Conservation (phyloP, 1,139 yeast species). For the Candida tetrigidarum region DNA sequence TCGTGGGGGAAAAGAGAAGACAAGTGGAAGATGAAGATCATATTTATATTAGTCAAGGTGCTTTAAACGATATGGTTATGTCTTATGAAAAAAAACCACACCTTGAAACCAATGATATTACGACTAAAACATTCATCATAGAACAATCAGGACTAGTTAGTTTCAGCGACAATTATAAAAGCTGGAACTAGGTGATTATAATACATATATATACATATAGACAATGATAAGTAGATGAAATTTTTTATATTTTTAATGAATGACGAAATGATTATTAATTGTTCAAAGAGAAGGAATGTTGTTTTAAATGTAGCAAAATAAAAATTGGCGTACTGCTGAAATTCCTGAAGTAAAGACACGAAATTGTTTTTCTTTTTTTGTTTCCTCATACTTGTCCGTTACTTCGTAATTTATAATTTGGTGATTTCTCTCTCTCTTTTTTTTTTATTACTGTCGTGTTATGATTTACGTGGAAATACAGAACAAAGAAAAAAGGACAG, state of each 20-base stretch:
- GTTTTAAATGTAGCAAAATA: background rate
- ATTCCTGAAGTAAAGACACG: too few relatives aligned
- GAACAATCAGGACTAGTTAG: constrained; percentile 41
- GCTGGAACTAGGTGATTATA: background rate
- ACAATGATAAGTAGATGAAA: background rate
- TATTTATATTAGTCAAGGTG: constrained; percentile 15
- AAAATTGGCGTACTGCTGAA: too few relatives aligned
- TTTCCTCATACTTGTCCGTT: too few relatives aligned
- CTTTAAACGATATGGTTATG: constrained; percentile 19
- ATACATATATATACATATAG: too few relatives aligned
- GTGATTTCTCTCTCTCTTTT: too few relatives aligned
- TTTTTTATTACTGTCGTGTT: background rate
- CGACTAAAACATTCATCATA: constrained; percentile 27
- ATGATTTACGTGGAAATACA: background rate
- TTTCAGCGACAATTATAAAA: constrained; percentile 11
- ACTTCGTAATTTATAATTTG: too few relatives aligned
- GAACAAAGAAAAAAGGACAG: too few relatives aligned
- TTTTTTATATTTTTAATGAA: background rate
- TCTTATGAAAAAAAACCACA: constrained; percentile 18
- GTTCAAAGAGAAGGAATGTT: background rate
- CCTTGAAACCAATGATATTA: constrained; percentile 8
- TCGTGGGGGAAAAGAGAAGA: constrained; percentile 20
- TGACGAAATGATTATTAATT: too few relatives aligned
- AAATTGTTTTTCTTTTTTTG: background rate
- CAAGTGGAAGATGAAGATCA: constrained; percentile 15